phyloP scores from a whole-genome alignment of 139 green algal species.

The Picochlorum sp. region DNA sequence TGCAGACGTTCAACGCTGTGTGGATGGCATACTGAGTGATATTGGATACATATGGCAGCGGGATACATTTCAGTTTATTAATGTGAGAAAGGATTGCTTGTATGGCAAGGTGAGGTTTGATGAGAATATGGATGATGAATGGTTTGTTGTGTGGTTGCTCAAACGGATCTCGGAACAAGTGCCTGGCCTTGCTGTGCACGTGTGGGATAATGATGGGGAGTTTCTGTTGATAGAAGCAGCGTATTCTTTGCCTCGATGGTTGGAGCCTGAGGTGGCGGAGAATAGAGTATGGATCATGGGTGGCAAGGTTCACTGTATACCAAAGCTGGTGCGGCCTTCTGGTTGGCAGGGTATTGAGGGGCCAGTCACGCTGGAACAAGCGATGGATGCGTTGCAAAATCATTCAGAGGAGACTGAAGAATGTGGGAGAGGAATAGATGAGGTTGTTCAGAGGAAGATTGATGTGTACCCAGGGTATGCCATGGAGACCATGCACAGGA shows the following conservation, averaged over 20 bases:
- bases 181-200: conserved; percentile 23
- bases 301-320: conserved; percentile 61
- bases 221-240: conserved; percentile 96
- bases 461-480: neutral
- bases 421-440: neutral
- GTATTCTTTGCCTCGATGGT: conserved; percentile 69
- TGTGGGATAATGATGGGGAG: conserved; percentile 92
- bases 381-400: neutral
- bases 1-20: neutral
- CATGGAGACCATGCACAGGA: conserved; percentile 27
- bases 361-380: neutral
- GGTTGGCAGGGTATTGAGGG: neutral
- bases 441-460: neutral
- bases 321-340: conserved; percentile 25
- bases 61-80: conserved; percentile 35
- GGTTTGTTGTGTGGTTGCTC: conserved; percentile 73
- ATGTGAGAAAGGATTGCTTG: conserved; percentile 24
- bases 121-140: conserved; percentile 86
- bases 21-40: neutral
- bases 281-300: conserved; percentile 66
- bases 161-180: conserved; percentile 37
- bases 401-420: neutral
- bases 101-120: conserved; percentile 62
- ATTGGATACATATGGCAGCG: conserved; percentile 43
- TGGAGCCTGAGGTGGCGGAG: conserved; percentile 52